Evolutionary conservation across 306 rosid genomes (phyloP), one percentile per base, ranked within the genome.

Genomic region (Vigna radiata): DNA sequence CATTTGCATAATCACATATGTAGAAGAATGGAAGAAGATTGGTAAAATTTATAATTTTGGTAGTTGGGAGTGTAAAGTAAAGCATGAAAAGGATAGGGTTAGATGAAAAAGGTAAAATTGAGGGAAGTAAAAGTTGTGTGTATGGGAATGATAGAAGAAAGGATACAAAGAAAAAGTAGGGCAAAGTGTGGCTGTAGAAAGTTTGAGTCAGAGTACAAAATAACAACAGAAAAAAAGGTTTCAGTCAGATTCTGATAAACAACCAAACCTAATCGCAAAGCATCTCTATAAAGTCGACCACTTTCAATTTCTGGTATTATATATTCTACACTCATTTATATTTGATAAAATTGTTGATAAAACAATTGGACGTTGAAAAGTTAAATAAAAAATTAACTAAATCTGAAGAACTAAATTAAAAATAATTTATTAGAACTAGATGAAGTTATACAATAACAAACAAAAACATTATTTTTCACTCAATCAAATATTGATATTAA

Each of bases 131-230:
- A 77, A 54, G 55, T 53, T 41, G 2, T 41, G 52, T 7, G 33
- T 41, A 41, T 18, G 23, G 46, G 80, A 72, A 48, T 50, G 77
- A 68, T 21, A 68, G 77, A 56, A 39, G 21, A 48, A 79, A 62
- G 55, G 73, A 63, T 2, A 18, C 58, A 64, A 77, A 67, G 68
- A 83, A 83, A 78, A 78, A 78, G 80, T 63, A 60, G 68, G 23
- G 59, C 21, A 49, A 75, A 71, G 86, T 77, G 83, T 77, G 80
- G 71, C 4, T 43, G 83, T 72, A 50, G 48, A 83, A 83, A 77
- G 83, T 77, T 67, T 1, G 2, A 25, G 85, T 72, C 82, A 83
- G 76, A 29, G 83, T 66, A 58, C 77, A 67, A 78, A 83, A 67
- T 46, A 50, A 62, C 39, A 58, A 5, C 33, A 52, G 46, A 60